These are phyloP conservation scores for Botrytis medusae DNA, from an alignment of 2,329 filamentous ascomycete genomes.

Conservation along the genomic window DNA sequence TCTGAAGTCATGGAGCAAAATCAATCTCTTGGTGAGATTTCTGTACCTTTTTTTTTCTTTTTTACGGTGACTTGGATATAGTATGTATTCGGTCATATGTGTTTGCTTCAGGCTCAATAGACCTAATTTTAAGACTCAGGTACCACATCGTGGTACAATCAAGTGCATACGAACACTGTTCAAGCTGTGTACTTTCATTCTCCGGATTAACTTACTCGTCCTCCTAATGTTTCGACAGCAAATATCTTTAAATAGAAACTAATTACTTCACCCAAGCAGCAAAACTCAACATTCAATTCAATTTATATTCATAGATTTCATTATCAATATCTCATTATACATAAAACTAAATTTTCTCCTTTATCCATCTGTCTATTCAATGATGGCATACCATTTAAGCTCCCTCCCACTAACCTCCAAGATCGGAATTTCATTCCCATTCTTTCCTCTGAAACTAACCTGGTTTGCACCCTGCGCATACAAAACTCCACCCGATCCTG, in stretches of 20 bases:
- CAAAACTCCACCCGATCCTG: slow-evolving; percentile 23
- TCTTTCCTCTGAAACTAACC: slow-evolving; percentile 6
- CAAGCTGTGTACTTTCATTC: not conserved
- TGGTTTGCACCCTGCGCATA: slow-evolving; percentile 28
- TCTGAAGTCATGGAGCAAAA: too few species aligned
- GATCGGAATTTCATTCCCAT: slow-evolving; percentile 1
- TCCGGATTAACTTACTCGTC: not conserved
- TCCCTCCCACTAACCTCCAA: not conserved
- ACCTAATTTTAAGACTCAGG: not conserved
- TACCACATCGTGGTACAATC: not conserved
- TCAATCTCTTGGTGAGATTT: not conserved
- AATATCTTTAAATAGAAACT: not conserved
- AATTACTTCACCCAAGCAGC: not conserved
- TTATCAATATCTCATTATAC: not conserved
- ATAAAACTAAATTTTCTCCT: not conserved
- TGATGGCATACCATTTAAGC: slow-evolving; percentile 9
- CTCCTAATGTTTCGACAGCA: not conserved
- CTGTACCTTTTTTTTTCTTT: not conserved
- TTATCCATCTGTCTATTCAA: not conserved
- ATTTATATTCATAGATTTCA: not conserved
- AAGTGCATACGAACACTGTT: not conserved
- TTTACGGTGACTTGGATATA: not conserved
- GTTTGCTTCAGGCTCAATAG: not conserved
- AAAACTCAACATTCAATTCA: not conserved
- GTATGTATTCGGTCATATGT: not conserved